phyloP scores from a whole-genome alignment of 768 basidiomycete genomes.

The Tylopilus balloui region DNA sequence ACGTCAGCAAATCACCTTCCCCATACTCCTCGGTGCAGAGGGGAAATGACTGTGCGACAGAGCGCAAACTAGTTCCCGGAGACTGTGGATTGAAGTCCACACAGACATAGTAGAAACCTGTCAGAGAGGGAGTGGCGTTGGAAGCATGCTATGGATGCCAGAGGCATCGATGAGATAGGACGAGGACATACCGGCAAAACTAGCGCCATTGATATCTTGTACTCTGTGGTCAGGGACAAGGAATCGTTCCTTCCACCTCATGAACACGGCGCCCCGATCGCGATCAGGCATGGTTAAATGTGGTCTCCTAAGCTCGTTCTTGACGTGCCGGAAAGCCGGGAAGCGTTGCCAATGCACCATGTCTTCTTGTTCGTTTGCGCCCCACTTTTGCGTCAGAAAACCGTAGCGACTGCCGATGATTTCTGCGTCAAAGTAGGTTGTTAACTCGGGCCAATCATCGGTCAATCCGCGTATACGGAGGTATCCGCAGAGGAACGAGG shows the following conservation, averaged over 20 bases:
- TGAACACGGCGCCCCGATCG: conserved; percentile 80
- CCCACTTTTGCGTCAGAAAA: conserved; percentile 87
- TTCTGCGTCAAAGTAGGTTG: conserved; percentile 95
- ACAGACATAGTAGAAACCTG: conserved; percentile 93
- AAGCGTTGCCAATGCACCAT: conserved; percentile 94
- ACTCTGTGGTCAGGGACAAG: conserved; percentile 93
- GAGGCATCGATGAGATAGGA: neutral
- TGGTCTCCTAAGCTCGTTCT: conserved; percentile 73
- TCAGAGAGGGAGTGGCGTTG: conserved; percentile 4
- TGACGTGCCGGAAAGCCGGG: conserved; percentile 81
- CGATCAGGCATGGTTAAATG: conserved; percentile 73
- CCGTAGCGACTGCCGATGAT: conserved; percentile 90
- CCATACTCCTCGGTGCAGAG: conserved; percentile 27
- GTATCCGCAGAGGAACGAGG: conserved; percentile 86
- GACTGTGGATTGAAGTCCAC: conserved; percentile 81
- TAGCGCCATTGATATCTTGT: conserved; percentile 90
- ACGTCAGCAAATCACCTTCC: conserved; percentile 26
- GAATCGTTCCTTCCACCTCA: conserved; percentile 97
- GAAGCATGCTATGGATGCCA: conserved; percentile 13
- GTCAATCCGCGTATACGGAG: conserved; percentile 90
- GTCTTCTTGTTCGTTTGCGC: conserved; percentile 87
- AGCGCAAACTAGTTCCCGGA: conserved; percentile 31
- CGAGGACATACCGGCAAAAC: conserved; percentile 75
- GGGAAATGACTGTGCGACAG: conserved; percentile 35
- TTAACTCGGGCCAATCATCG: conserved; percentile 91